phyloP scores from a whole-genome alignment of 148 eudicot genomes.

The Chenopodium album region DNA sequence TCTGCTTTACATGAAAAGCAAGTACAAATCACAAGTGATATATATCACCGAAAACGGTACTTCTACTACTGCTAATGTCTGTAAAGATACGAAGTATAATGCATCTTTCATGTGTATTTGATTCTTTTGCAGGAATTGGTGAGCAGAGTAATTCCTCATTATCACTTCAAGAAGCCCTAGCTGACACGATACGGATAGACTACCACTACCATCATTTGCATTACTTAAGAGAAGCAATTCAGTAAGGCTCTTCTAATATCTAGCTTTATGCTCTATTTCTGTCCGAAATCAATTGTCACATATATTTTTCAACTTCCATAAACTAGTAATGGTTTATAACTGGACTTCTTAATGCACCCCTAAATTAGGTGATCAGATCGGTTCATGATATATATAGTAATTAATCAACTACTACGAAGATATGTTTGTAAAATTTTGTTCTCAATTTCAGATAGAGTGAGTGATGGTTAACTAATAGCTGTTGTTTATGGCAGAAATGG shows the following conservation, averaged over 20 bases:
- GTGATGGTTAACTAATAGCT: neutral
- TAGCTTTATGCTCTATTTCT: neutral
- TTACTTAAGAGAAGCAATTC: constrained; percentile 32
- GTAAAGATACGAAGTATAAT: too few species aligned
- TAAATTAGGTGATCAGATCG: neutral
- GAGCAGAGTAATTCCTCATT: constrained; percentile 28
- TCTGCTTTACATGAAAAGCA: constrained; percentile 25
- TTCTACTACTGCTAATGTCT: too few species aligned
- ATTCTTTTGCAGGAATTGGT: constrained; percentile 27
- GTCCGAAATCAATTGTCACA: neutral
- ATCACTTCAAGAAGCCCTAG: constrained; percentile 27
- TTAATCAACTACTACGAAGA: too few species aligned
- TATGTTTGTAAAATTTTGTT: neutral
- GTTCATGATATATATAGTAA: too few species aligned
- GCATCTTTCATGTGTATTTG: neutral
- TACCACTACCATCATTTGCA: constrained; percentile 33
- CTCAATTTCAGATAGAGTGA: neutral
- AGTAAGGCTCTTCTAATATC: constrained; percentile 23
- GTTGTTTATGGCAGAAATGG: constrained; percentile 26
- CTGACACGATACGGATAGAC: constrained; percentile 29
- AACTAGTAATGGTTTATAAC: neutral
- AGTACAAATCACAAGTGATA: constrained; percentile 23
- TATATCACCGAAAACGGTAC: constrained; percentile 42
- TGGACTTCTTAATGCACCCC: neutral
- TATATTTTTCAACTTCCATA: neutral